A percentile compares a stretch with the other conserved stretches of the same genome.
phyloP scores from a whole-genome alignment of 1,284 basidiomycete genomes.

The Trichosporon inkin region DNA sequence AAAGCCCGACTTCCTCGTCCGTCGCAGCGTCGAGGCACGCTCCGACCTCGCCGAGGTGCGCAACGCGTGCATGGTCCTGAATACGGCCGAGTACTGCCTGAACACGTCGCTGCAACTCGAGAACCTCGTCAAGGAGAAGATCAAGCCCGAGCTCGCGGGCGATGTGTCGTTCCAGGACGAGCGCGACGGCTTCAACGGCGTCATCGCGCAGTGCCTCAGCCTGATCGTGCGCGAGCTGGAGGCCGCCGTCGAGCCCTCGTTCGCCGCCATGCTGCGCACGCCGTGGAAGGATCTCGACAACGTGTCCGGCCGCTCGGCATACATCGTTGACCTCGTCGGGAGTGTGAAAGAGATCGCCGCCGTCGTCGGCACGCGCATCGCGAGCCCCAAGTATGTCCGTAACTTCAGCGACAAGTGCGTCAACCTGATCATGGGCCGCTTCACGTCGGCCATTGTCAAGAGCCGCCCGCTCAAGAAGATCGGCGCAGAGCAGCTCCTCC shows the following conservation, averaged over 20 bases:
- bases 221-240: conserved; percentile 78
- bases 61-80: conserved; percentile 80
- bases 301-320: conserved; percentile 78
- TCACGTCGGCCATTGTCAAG: conserved; percentile 79
- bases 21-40: conserved; percentile 71
- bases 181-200: conserved; percentile 79
- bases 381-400: conserved; percentile 86
- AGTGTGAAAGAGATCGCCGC: conserved; percentile 69
- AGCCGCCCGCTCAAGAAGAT: conserved; percentile 82
- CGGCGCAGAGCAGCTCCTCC: conserved; percentile 85
- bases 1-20: conserved; percentile 52
- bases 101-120: conserved; percentile 89
- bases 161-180: conserved; percentile 78
- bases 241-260: conserved; percentile 67
- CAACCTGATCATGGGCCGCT: conserved; percentile 73
- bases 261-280: conserved; percentile 67
- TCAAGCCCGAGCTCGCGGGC: conserved; percentile 69
- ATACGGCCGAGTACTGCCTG: conserved; percentile 97
- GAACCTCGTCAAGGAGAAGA: conserved; percentile 79
- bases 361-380: conserved; percentile 56
- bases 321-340: conserved; percentile 74
- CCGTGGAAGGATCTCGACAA: conserved; percentile 71
- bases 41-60: conserved; percentile 68
- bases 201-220: conserved; percentile 74
- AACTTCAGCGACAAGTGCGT: conserved; percentile 89